These are phyloP conservation scores for Citrus maxima DNA, from an alignment of 345 rosid genomes.

Conservation along the genomic window DNA sequence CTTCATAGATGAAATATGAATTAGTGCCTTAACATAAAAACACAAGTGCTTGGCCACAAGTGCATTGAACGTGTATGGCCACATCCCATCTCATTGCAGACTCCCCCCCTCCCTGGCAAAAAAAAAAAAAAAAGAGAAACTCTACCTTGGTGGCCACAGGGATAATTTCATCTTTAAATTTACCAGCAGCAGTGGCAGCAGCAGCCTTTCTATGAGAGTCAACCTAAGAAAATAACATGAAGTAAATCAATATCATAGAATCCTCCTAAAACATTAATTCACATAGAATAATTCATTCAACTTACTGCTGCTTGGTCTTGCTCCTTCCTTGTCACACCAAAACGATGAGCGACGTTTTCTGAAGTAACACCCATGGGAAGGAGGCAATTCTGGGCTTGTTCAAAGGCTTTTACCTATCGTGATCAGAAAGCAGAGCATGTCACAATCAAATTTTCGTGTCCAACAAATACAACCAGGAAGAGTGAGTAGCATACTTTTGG, in stretches of 20 bases:
- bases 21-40: slow-evolving; percentile 2
- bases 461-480: not conserved
- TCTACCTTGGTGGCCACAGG: slow-evolving; percentile 89
- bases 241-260: not conserved
- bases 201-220: slow-evolving; percentile 95
- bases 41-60: not conserved
- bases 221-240: slow-evolving; percentile 45
- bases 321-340: slow-evolving; percentile 83
- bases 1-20: slow-evolving; percentile 35
- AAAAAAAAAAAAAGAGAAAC: not conserved
- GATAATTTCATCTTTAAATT: slow-evolving; percentile 82
- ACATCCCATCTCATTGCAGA: not conserved
- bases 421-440: slow-evolving; percentile 9
- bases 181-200: slow-evolving; percentile 83
- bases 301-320: slow-evolving; percentile 98
- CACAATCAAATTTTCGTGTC: not conserved
- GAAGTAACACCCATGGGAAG: slow-evolving; percentile 98
- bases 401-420: slow-evolving; percentile 60
- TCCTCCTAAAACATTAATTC: not conserved
- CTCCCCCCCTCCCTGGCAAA: no score
- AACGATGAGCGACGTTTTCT: slow-evolving; percentile 87
- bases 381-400: slow-evolving; percentile 83
- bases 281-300: slow-evolving; percentile 18
- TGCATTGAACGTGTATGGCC: not conserved
- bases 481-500: slow-evolving; percentile 50